Conservation (phyloP, 805 yeast genomes). For the Wickerhamomyces canadensis region DNA sequence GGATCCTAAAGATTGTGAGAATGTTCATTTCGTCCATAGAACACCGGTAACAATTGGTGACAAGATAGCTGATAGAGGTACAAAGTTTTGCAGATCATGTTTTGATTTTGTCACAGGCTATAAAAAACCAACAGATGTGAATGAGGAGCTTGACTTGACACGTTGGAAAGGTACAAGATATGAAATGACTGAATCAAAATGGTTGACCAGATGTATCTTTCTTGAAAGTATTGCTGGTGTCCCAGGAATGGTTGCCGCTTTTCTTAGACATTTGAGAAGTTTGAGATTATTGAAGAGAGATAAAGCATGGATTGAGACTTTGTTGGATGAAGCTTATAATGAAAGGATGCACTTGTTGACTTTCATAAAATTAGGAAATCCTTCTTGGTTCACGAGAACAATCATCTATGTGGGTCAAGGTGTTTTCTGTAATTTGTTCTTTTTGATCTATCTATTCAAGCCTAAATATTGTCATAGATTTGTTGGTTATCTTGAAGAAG, state of each 20-base stretch:
- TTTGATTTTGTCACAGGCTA: constrained; percentile 66
- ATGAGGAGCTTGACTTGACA: constrained; percentile 26
- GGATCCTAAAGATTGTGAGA: constrained; percentile 31
- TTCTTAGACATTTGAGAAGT: constrained; percentile 62
- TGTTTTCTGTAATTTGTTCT: constrained; percentile 61
- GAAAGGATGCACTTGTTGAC: constrained; percentile 75
- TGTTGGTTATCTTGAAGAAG: constrained; percentile 75
- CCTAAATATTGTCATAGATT: constrained; percentile 70
- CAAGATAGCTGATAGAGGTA: constrained; percentile 42
- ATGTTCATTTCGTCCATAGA: constrained; percentile 47
- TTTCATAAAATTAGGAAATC: constrained; percentile 58
- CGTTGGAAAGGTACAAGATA: constrained; percentile 32
- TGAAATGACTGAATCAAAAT: constrained; percentile 54
- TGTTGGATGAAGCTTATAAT: constrained; percentile 70
- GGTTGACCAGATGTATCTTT: constrained; percentile 59
- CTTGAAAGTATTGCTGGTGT: constrained; percentile 73
- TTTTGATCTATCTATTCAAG: constrained; percentile 48
- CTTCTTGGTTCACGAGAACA: constrained; percentile 49
- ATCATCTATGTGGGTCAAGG: constrained; percentile 64
- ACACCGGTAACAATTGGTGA: constrained; percentile 43
- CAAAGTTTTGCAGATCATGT: constrained; percentile 38
- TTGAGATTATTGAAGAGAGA: constrained; percentile 58
- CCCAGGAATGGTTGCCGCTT: constrained; percentile 77
- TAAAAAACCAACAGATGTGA: constrained; percentile 43
- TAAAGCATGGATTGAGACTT: constrained; percentile 70